Percentiles rank a stretch among this genome's conserved stretches.
These are phyloP conservation scores for Colletotrichum paranaense DNA, from an alignment of 2,329 filamentous ascomycete genomes.

Conservation along the genomic window DNA sequence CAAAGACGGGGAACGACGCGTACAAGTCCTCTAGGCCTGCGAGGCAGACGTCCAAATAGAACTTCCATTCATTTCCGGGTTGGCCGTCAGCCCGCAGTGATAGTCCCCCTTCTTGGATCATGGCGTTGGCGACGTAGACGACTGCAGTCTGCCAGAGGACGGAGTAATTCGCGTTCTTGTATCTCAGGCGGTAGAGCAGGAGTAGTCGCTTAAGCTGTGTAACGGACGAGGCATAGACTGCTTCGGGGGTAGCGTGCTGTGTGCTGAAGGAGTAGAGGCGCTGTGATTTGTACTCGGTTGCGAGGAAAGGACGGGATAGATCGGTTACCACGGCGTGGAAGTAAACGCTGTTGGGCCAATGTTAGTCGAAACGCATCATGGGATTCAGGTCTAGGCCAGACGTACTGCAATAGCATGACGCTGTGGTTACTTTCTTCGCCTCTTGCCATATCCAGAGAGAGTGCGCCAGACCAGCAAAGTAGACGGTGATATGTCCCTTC, in stretches of 20 bases:
- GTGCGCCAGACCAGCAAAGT: slow-evolving; percentile 2
- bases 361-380: not conserved
- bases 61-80: not conserved
- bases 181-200: not conserved
- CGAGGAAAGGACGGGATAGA: slow-evolving; percentile 15
- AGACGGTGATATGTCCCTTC: slow-evolving; percentile 3
- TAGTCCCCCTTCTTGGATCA: not conserved
- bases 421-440: not conserved
- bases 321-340: slow-evolving; percentile 20
- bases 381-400: not conserved
- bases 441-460: not conserved
- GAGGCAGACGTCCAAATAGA: not conserved
- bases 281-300: not conserved
- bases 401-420: slow-evolving; percentile 23
- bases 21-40: not conserved
- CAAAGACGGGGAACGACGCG: not conserved
- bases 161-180: not conserved
- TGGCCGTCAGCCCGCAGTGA: not conserved
- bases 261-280: not conserved
- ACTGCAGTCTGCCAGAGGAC: slow-evolving; percentile 16
- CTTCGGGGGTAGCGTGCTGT: slow-evolving; percentile 2
- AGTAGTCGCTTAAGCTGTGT: slow-evolving; percentile 21
- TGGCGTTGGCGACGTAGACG: slow-evolving; percentile 20
- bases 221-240: slow-evolving; percentile 6
- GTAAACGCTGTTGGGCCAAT: not conserved